These are phyloP conservation scores for Ophiostoma sp. DNA, from an alignment of 2,329 filamentous ascomycete species.

Conservation along the genomic window DNA sequence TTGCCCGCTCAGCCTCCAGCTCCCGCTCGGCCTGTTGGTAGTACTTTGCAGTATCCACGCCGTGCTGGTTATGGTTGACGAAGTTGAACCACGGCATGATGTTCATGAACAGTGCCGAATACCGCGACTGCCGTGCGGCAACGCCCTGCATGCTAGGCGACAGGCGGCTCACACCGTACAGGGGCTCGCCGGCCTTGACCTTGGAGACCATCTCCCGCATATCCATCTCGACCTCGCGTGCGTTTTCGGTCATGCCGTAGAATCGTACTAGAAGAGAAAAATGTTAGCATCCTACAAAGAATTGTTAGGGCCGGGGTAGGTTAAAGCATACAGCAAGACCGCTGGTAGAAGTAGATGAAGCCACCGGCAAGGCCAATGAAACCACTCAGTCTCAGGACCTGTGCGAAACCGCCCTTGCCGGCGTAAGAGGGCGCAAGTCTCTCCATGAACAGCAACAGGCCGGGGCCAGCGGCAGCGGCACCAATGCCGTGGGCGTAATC, in stretches of 20 bases:
- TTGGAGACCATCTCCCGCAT: slow-evolving; percentile 98
- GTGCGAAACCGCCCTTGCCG: slow-evolving; percentile 73
- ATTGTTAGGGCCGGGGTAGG: background rate
- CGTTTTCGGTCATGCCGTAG: slow-evolving; percentile 91
- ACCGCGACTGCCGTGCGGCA: slow-evolving; percentile 85
- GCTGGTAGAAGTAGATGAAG: slow-evolving; percentile 79
- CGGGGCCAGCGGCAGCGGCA: slow-evolving; percentile 67
- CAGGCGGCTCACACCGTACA: slow-evolving; percentile 77
- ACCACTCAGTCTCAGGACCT: slow-evolving; percentile 72
- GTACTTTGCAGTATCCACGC: slow-evolving; percentile 97
- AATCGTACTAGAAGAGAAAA: slow-evolving; percentile 68
- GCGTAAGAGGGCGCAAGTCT: slow-evolving; percentile 78
- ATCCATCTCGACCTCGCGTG: slow-evolving; percentile 87
- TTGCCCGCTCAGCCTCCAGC: slow-evolving; percentile 65
- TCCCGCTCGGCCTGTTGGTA: slow-evolving; percentile 93
- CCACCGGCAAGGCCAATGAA: slow-evolving; percentile 70
- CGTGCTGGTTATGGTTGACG: slow-evolving; percentile 93
- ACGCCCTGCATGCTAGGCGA: slow-evolving; percentile 91
- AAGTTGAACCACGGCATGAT: slow-evolving; percentile 97
- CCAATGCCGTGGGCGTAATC: slow-evolving; percentile 71
- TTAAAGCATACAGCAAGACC: slow-evolving; percentile 66
- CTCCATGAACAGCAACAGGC: slow-evolving; percentile 73
- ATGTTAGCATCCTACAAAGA: background rate
- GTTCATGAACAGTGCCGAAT: slow-evolving; percentile 76
- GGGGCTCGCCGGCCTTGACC: slow-evolving; percentile 83